Evolutionary conservation across 108 stramenopile genomes (phyloP).

Genomic region (Nannochloropsis oceanica): DNA sequence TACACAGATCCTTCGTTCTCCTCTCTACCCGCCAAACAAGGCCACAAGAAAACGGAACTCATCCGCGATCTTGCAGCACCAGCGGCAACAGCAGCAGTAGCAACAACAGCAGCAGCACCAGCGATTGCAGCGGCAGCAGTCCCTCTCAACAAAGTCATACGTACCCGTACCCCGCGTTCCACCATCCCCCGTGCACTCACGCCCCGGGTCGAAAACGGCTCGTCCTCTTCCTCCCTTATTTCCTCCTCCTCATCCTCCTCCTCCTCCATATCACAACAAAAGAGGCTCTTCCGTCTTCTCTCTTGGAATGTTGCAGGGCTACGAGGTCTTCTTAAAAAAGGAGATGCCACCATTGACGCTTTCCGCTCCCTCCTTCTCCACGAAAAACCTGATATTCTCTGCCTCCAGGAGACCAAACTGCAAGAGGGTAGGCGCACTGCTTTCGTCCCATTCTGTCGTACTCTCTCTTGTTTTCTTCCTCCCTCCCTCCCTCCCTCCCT

Average conservation of each 20-base stretch:
- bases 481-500: not conserved
- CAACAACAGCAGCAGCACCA: too few relatives aligned
- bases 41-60: too few relatives aligned
- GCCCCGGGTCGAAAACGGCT: not conserved
- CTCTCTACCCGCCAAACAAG: too few relatives aligned
- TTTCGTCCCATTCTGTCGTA: not conserved
- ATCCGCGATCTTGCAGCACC: too few relatives aligned
- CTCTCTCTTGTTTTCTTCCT: too few relatives aligned
- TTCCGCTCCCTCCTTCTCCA: conserved; percentile 1
- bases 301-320: conserved; percentile 35
- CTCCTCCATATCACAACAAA: not conserved
- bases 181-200: not conserved
- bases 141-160: not conserved
- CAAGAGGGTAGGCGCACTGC: not conserved
- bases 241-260: not conserved
- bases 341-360: conserved; percentile 2
- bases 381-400: conserved; percentile 21
- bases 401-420: conserved; percentile 24
- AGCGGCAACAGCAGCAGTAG: too few relatives aligned
- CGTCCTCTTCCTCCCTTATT: not conserved
- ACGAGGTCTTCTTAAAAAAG: conserved; percentile 15
- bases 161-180: not conserved
- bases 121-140: too few relatives aligned
- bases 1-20: too few relatives aligned
- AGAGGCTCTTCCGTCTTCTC: conserved; percentile 5